Evolutionary conservation across 2,329 filamentous ascomycete species (phyloP), one percentile per base, ranked within the genome.

Genomic region (Fusarium siculi): DNA sequence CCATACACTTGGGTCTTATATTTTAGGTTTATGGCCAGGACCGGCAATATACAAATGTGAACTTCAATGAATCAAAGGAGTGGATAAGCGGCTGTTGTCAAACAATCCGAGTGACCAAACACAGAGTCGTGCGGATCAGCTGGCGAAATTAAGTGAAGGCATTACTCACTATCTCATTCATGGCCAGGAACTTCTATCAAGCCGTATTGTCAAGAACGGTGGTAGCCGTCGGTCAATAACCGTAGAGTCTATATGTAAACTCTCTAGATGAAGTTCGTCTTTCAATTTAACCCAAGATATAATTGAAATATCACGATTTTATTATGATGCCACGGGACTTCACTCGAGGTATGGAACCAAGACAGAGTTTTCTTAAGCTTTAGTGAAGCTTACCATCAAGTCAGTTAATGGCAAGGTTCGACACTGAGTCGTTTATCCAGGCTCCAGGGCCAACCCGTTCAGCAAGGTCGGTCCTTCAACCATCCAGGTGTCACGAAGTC

Each of bases 81-180:
- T 55, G 53, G 16, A 53, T 59, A 28, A 68, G 5, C 43, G 21
- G 4, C 46, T 42, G 16, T 54, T 46, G 19, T 54, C 34, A 19
- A 25, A 40, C 10, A 69, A 59, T 5, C 52, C 30, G 2, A 56
- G 42, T 19, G 30, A 25, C 36, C 58, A 4, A 19, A 14, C n/a
- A 3, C 4, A 19, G 9, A 4, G 9, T 63, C 6, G 44, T 43
- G 19, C 18, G 21, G 9, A 5, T 2, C 4, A 9, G 3, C 9
- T 28, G 0, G 12, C 5, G 9, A 4, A 5, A 9, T 4, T 5
- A 7, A 32, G 3, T 7, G 1, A 9, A 19, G 4, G 14, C 2
- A 10, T 3, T 14, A 28, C 19, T 64, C 9, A 42, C 67, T 12
- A 23, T 68, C 4, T 6, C 14, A 37, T 52, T 59, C 65, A 69